Conservation (phyloP, 331 rosid species). For the Acacia pycnantha region DNA sequence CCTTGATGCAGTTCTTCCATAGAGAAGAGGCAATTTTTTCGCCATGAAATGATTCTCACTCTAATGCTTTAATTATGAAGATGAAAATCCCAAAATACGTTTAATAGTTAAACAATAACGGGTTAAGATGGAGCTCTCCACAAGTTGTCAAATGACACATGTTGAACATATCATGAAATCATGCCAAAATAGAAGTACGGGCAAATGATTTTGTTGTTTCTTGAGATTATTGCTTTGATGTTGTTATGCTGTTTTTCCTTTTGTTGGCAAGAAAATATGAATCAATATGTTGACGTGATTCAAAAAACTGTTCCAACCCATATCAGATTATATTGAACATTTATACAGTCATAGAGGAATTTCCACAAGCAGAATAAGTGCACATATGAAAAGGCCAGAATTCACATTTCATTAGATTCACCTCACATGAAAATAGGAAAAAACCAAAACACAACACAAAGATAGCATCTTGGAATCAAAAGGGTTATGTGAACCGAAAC, state of each 20-base stretch:
- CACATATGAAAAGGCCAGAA: neutral
- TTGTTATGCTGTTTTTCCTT: neutral
- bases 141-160: neutral
- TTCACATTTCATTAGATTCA: neutral
- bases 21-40: neutral
- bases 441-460: neutral
- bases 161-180: neutral
- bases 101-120: neutral
- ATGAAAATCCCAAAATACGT: neutral
- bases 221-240: neutral
- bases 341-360: neutral
- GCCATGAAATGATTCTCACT: neutral
- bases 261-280: neutral
- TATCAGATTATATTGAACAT: neutral
- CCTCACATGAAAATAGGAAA: neutral
- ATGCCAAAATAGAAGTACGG: neutral
- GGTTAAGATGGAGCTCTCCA: neutral
- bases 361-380: constrained; percentile 31
- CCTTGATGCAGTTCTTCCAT: neutral
- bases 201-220: neutral
- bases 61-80: neutral
- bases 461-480: neutral
- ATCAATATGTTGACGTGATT: neutral
- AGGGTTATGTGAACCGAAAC: neutral
- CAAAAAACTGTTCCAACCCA: neutral